Conservation (phyloP, 1,139 yeast genomes). For the Magnusiomyces ingens region DNA sequence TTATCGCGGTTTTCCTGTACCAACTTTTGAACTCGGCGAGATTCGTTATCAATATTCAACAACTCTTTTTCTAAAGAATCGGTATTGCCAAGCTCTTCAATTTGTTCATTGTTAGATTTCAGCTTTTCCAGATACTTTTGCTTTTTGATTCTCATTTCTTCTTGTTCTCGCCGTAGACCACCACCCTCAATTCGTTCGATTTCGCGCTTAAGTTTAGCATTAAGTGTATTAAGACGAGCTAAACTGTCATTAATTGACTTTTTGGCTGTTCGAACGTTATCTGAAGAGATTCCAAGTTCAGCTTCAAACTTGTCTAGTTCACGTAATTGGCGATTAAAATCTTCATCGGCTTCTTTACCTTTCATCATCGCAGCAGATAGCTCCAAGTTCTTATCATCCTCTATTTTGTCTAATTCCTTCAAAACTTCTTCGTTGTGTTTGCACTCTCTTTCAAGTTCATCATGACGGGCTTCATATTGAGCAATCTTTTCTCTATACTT, state of each 20-base stretch:
- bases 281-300: constrained; percentile 8
- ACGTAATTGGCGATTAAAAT: constrained; percentile 12
- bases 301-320: constrained; percentile 20
- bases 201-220: no score
- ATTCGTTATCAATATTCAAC: not conserved
- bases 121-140: no score
- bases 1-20: constrained; percentile 2
- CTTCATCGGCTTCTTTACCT: constrained; percentile 15
- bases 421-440: constrained; percentile 8
- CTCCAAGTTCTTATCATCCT: constrained; percentile 4
- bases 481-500: constrained; percentile 15
- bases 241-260: no score
- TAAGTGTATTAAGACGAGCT: no score
- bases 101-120: no score
- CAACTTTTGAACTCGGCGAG: not conserved
- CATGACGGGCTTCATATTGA: constrained; percentile 4
- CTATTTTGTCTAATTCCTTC: constrained; percentile 1
- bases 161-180: no score
- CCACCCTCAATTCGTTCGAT: no score
- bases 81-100: no score
- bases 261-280: no score
- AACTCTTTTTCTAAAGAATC: not conserved
- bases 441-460: constrained; percentile 4
- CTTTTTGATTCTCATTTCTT: no score
- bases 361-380: constrained; percentile 10